Evolutionary conservation across 345 rosid genomes (phyloP), one percentile per base, ranked within the genome.

Genomic region (Aegle marmelos): DNA sequence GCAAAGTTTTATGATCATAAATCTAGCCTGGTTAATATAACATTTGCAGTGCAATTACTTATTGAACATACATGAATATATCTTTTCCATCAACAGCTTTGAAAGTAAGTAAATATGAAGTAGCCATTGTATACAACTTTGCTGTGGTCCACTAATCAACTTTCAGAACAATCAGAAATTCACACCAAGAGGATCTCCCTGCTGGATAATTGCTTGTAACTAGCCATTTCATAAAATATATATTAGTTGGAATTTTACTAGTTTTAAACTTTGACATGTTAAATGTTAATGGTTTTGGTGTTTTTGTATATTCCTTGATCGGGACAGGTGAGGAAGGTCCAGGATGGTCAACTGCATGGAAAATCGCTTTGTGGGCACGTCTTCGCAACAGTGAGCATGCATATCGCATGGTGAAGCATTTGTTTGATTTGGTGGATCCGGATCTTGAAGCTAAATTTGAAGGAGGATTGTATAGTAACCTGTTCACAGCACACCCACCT

Each of bases 311-410:
- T 61, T 64, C 65, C 27, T 39, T 0, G 63, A 31, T 45, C 57
- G 76, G 64, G 58, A 72, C 89, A 94, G 99, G 99, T 74, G 98
- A 87, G 85, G 94, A 90, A 8, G 99, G 99, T 75, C 99, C 99
- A 56, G 98, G 98, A 41, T 96, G 99, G 99, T 96, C 98, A 68
- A 92, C 93, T 75, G 78, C 87, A 27, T 94, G 99, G 99, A 96
- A 96, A 86, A 88, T 83, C 14, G 89, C 95, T 39, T 77, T 91
- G 17, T 97, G 98, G 99, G 98, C 99, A 37, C 93, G 86, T 33
- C 92, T 97, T 75, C 92, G 80, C 75, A 87, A 90, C 72, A 90
- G 91, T 57, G 97, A 89, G 75, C 91, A 86, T 9, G 97, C 98
- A 0, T 94, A 93, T 82, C 75, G 82, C 39, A 82, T 97, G 95